Evolutionary conservation across 495 filamentous ascomycete species (phyloP), one percentile per base, ranked within the genome.

Genomic region (Elaphomyces granulatus): DNA sequence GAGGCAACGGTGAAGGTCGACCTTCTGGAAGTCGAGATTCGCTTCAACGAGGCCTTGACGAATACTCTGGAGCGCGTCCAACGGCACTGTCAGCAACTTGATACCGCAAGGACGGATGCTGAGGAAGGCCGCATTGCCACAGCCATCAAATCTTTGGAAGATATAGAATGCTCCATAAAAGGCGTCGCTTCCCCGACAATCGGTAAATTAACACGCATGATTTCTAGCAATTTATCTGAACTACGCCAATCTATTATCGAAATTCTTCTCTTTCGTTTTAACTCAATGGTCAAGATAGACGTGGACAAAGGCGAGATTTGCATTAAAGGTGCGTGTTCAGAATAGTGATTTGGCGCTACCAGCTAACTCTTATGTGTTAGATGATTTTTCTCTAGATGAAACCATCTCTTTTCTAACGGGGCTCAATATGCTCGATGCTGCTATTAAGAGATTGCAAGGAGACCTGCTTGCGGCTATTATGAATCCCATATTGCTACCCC

Each of bases 11-110:
- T 70, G 18, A 87, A 85, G 55, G 73, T 78, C 23, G 59, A 63
- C 12, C 73, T 95, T 43, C 63, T 95, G 9, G 63, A 72, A 45
- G 79, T 69, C 20, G 87, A 95, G 58, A 66, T 83, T 12, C 66
- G 66, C 32, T 95, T 87, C 62, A 92, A 82, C 47, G 58, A 75
- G 42, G 74, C 74, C 31, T 65, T 95, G 16, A 60, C 68, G 15
- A 61, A 62, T 32, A 72, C 77, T 1, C 57, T 94, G 32, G 68
- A 69, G 48, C 64, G 70, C 20, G 69, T 90, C 14, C 68, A 65
- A 35, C 53, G 51, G 18, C 52, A 66, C 20, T 60, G 49, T 28
- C 51, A 58, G 30, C 55, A 57, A 34, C 48, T 68, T 31, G 58
- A 62, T 66, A 35, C 59, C 63, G 40, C 62, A 61, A 49, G 63